Base-by-base conservation (phyloP, 2,329 filamentous ascomycete species). In the Helicocarpus griseus region DNA sequence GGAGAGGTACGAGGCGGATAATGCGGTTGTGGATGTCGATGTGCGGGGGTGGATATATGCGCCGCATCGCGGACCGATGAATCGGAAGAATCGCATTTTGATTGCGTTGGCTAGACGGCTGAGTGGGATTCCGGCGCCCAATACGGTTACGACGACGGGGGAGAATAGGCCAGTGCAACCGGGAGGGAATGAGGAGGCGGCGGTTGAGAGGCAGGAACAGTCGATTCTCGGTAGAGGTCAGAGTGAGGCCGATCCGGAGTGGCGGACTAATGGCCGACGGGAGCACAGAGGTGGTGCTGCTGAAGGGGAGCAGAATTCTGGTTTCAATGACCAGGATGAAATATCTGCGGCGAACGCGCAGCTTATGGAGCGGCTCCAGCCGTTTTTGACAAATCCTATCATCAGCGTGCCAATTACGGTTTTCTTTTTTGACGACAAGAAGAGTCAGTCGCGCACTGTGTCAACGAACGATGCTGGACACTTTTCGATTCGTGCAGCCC, bases 41-140 rank as follows among this genome's bases (percentile, higher is more conserved):
- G 88, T 98, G 22, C 80, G 91, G 59, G 93, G 93, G 13, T 98
- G 94, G 93, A 80, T 97, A 48, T 98, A 95, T 67, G 82, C 83
- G 36, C 91, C 91, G 17, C 87, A 91, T 61, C 79, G 78, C 58
- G 89, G 89, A 0, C 89, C 88, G 3, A 83, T 96, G 79, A 91
- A 81, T 24, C 80, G 90, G 59, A 89, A 89, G 62, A 94, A 96
- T 62, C 80, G 93, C 35, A 75, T 97, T 54, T 75, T 96, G 61
- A 82, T 98, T 50, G 88, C 90, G 0, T 75, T 97, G 22, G 91
- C 91, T 13, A 79, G 90, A 49, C 86, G 93, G 61, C 73, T 98
- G 39, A 95, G 89, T 60, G 93, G 93, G 0, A 82, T 98, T 33
- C 85, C 89, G 28, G 80, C 84, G 3, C 85, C 87, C 0, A 75